Evolutionary conservation across 805 yeast genomes (phyloP).

Genomic region (Hanseniaspora vineae): DNA sequence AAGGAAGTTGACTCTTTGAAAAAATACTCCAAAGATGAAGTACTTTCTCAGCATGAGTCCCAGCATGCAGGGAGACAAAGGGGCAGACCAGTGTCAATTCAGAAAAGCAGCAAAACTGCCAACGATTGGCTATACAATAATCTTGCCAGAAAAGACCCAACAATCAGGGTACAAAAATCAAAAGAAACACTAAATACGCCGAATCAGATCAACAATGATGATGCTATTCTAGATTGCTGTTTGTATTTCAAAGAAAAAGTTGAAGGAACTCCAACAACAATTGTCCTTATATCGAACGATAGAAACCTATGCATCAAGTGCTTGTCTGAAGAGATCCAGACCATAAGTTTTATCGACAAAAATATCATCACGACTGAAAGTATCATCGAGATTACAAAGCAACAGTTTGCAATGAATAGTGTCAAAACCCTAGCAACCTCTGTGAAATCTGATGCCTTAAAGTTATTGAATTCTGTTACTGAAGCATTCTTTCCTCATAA

Average conservation of each 20-base stretch:
- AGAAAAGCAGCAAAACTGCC: constrained; percentile 41
- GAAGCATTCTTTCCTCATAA: neutral
- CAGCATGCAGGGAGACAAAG: too few species aligned
- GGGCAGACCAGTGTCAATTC: constrained; percentile 17
- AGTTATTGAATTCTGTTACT: neutral
- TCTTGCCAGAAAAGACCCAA: neutral
- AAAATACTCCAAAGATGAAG: constrained; percentile 20
- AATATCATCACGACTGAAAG: neutral
- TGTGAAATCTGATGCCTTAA: neutral
- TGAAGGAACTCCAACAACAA: constrained; percentile 16
- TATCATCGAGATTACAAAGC: neutral
- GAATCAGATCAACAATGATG: constrained; percentile 42
- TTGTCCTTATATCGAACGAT: constrained; percentile 63
- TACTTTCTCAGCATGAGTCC: constrained; percentile 3
- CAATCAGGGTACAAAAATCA: neutral
- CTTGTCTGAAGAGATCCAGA: constrained; percentile 46
- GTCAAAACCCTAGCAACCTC: neutral
- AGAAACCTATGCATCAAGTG: constrained; percentile 75
- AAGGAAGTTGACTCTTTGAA: constrained; percentile 80
- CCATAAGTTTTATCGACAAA: constrained; percentile 36
- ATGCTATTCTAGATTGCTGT: constrained; percentile 78
- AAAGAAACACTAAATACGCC: constrained; percentile 19
- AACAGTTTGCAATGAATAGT: neutral
- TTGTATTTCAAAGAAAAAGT: constrained; percentile 38
- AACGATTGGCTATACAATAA: neutral